Evolutionary conservation across 2,329 filamentous ascomycete species (phyloP), one percentile per base, ranked within the genome.

Genomic region (Phialemoniopsis sp.): DNA sequence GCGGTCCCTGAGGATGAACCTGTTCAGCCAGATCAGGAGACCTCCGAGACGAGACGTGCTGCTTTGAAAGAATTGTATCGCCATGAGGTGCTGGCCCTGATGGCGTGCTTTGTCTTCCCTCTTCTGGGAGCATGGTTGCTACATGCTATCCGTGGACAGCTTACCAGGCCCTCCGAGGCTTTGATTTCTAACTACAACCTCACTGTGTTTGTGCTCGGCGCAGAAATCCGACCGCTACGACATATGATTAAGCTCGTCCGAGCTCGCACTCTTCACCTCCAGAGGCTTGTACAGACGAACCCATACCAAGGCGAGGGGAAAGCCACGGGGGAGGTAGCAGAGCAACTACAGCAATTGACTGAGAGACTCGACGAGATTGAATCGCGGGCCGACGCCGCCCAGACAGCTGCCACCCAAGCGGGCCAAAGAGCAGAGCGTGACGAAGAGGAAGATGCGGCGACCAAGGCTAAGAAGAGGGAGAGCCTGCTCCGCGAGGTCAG

Each of bases 121-220:
- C 55, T 88, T 1, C 56, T 89, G 4, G 87, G 87, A n/a, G 87
- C 90, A 19, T 93, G 85, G 62, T 68, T 96, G 30, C 71, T 97
- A 10, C 90, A 96, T 56, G 69, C 79, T 15, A 86, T 96, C 42
- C 80, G 91, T 37, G 76, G 75, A 8, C 88, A 91, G 52, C 77
- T 97, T 14, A 90, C 86, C 17, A 76, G 87, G 3, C 87, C 87
- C 0, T 89, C 89, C 0, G 89, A 94, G 58, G 87, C 87, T 2
- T 70, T 97, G 10, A 84, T 97, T 7, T 95, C 89, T 5, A 87
- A 95, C 60, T 94, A 91, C 64, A 96, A 96, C 59, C 72, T 97
- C 39, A 89, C 85, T 12, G 87, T 97, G 38, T 97, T 96, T 60
- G 70, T 95, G 3, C 73, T 95, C 14, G 87, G 86, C 1, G 87